Percentiles rank a stretch among this genome's conserved stretches.
phyloP scores from a whole-genome alignment of 805 yeast species.

The Metschnikowia bowlesiae region DNA sequence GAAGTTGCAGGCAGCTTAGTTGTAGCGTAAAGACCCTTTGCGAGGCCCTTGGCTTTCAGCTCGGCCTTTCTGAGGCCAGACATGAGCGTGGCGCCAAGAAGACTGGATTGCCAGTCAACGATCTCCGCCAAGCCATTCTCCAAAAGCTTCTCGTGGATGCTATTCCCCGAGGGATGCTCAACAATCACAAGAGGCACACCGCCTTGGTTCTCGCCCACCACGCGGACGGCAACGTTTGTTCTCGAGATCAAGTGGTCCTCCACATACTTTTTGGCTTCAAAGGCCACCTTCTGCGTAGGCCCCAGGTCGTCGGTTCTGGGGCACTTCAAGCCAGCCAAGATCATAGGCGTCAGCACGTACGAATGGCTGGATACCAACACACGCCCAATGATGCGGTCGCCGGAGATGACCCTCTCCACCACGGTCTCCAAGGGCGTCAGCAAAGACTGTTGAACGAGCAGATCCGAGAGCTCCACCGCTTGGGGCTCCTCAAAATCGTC shows the following conservation, averaged over 20 bases:
- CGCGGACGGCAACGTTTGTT: conserved; percentile 45
- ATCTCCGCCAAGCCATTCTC: conserved; percentile 70
- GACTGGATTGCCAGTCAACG: conserved; percentile 72
- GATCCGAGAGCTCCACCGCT: conserved; percentile 25
- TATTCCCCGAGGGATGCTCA: conserved; percentile 69
- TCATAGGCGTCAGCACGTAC: conserved; percentile 56
- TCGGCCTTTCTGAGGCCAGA: conserved; percentile 58
- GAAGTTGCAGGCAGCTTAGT: conserved; percentile 9
- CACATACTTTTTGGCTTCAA: conserved; percentile 60
- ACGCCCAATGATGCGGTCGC: conserved; percentile 71
- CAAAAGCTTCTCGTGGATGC: conserved; percentile 63
- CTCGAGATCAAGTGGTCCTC: conserved; percentile 59
- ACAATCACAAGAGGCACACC: conserved; percentile 59
- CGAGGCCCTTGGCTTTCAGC: conserved; percentile 54
- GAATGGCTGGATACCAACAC: conserved; percentile 42
- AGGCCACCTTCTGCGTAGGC: conserved; percentile 43
- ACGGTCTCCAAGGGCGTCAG: conserved; percentile 48
- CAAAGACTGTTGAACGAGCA: conserved; percentile 32
- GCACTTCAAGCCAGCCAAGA: conserved; percentile 68
- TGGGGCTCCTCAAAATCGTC: conserved; percentile 16
- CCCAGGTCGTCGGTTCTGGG: conserved; percentile 58
- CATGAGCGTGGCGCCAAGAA: conserved; percentile 66
- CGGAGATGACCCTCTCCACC: conserved; percentile 72
- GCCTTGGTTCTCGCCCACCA: conserved; percentile 58
- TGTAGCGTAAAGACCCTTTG: conserved; percentile 46